Percentiles rank a stretch among this genome's conserved stretches.
Conservation (phyloP, 2,329 filamentous ascomycete genomes). For the Calcarisporium arbuscula region DNA sequence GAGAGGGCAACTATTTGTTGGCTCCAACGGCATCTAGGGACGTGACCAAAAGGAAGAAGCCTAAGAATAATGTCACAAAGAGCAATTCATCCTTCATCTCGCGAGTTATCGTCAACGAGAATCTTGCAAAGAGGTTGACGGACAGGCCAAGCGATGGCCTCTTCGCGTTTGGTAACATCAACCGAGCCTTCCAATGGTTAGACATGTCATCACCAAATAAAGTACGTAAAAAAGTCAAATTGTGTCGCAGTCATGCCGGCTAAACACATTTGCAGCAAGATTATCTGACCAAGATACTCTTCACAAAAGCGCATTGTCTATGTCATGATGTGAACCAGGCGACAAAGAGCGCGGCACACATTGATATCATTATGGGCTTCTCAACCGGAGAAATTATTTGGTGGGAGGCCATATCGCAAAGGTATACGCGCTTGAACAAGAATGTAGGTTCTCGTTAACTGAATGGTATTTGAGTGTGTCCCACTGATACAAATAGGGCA, state of each 20-base stretch:
- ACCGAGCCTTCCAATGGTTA: constrained; percentile 92
- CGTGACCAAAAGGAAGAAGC: constrained; percentile 76
- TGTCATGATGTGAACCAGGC: constrained; percentile 87
- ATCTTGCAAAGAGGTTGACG: constrained; percentile 67
- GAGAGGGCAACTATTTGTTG: constrained; percentile 76
- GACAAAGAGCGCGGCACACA: constrained; percentile 72
- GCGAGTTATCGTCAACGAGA: constrained; percentile 87
- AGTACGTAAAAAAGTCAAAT: constrained; percentile 27
- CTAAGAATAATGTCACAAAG: constrained; percentile 97
- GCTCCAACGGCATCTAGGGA: constrained; percentile 59
- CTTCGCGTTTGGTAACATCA: constrained; percentile 92
- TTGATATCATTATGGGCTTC: constrained; percentile 93
- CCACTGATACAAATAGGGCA: constrained; percentile 46
- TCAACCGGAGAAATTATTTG: constrained; percentile 96
- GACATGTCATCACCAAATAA: constrained; percentile 74
- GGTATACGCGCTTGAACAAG: constrained; percentile 93
- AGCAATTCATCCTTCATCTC: constrained; percentile 98
- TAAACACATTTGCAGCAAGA: constrained; percentile 56
- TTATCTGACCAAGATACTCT: constrained; percentile 90
- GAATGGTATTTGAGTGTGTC: background rate
- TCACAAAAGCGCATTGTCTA: constrained; percentile 91
- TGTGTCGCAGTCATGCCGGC: constrained; percentile 1
- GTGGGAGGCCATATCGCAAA: constrained; percentile 96
- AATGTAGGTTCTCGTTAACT: constrained; percentile 50
- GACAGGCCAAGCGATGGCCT: constrained; percentile 74